Evolutionary conservation across 176 grass and related monocot genomes (phyloP).

Genomic region (Carex scoparia): DNA sequence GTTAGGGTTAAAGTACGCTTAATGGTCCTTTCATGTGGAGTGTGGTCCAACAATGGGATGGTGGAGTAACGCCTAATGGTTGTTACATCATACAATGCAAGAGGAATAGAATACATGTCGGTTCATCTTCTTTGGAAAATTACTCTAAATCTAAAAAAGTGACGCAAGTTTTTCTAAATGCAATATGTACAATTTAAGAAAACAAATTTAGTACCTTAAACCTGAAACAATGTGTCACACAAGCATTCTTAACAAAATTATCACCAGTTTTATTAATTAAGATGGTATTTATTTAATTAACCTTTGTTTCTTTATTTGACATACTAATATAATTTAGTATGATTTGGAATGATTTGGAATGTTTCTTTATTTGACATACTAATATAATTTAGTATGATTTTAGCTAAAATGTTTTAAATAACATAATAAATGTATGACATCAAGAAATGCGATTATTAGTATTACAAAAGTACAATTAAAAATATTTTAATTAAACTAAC

Average conservation of each 20-base stretch:
- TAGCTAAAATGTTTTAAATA: neutral
- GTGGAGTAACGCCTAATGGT: constrained; percentile 17
- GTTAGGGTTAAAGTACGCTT: constrained; percentile 16
- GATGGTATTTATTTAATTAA: neutral
- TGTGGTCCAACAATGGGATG: constrained; percentile 7
- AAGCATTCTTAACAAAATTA: neutral
- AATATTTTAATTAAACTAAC: neutral
- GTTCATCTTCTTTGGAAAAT: constrained; percentile 6
- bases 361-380: neutral
- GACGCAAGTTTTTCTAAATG: neutral
- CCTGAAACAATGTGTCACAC: neutral
- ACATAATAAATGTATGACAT: neutral
- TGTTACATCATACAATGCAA: constrained; percentile 7
- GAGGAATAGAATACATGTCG: constrained; percentile 6
- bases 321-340: neutral
- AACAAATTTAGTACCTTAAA: neutral
- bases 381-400: neutral
- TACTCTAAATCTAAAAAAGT: neutral
- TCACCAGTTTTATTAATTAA: neutral
- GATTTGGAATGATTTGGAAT: neutral
- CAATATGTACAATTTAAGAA: neutral
- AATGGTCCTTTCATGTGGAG: constrained; percentile 22
- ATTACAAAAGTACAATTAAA: too few species aligned
- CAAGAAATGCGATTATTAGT: neutral
- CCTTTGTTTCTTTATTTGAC: too few species aligned